Conservation (phyloP, 179 eudicot species). For the Gypsophila paniculata region DNA sequence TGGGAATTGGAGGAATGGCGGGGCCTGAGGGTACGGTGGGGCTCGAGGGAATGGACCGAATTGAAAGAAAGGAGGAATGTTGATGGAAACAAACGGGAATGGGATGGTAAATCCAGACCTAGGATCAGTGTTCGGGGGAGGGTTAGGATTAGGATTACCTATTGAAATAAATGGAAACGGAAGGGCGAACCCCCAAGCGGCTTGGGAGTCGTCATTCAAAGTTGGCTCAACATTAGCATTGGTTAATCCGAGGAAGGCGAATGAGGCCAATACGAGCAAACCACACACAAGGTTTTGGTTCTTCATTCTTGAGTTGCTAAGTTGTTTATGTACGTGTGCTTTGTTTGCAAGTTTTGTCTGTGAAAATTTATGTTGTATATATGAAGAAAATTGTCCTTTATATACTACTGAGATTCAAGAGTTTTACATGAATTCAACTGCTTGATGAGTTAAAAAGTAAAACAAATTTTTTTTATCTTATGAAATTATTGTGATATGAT, state of each 20-base stretch:
- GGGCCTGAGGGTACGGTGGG: neutral
- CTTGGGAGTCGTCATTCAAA: neutral
- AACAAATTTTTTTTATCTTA: neutral
- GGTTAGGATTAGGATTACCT: neutral
- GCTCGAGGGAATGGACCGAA: neutral
- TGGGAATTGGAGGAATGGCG: neutral
- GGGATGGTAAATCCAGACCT: neutral
- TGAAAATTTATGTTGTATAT: neutral
- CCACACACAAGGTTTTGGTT: conserved; percentile 4
- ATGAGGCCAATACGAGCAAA: conserved; percentile 15
- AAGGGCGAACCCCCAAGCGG: neutral
- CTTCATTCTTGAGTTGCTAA: conserved; percentile 1
- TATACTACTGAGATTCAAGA: neutral
- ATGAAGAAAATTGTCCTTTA: neutral
- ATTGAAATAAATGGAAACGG: conserved; percentile 5
- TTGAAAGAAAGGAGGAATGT: neutral
- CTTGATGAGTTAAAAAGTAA: neutral
- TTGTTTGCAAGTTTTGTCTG: neutral
- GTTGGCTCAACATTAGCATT: neutral
- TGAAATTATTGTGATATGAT: too few relatives aligned
- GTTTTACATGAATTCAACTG: conserved; percentile 2
- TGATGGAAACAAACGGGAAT: neutral
- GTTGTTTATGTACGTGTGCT: neutral
- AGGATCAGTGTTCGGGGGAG: neutral
- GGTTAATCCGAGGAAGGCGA: conserved; percentile 11